These are phyloP conservation scores for Trichoderma asperelloides DNA, from an alignment of 495 filamentous ascomycete genomes.

Conservation along the genomic window DNA sequence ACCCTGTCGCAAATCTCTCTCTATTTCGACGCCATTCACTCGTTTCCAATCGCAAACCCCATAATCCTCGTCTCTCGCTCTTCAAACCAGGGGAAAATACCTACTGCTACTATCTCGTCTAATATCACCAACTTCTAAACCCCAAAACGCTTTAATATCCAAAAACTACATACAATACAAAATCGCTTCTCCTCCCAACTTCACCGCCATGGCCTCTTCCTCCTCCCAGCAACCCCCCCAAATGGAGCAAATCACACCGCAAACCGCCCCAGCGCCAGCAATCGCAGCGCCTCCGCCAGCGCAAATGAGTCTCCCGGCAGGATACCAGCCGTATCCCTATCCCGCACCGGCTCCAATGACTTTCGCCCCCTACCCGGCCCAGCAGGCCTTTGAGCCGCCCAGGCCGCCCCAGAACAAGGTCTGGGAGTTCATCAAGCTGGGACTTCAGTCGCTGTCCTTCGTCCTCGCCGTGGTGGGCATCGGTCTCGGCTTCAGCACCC, in stretches of 20 bases:
- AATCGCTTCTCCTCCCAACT: too few relatives aligned
- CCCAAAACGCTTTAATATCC: too few relatives aligned
- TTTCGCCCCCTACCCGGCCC: background rate
- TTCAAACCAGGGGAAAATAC: too few relatives aligned
- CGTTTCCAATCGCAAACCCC: too few relatives aligned
- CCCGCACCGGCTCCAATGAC: background rate
- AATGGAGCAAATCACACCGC: background rate
- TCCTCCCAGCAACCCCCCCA: background rate
- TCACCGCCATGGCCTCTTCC: background rate
- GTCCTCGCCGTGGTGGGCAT: constrained; percentile 22
- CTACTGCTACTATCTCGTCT: too few relatives aligned
- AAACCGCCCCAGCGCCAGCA: background rate
- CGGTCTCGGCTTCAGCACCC: constrained; percentile 12
- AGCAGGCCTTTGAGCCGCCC: background rate
- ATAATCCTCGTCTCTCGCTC: too few relatives aligned
- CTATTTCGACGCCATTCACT: too few relatives aligned
- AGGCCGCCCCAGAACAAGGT: constrained; percentile 2
- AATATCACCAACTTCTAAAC: background rate
- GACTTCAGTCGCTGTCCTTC: constrained; percentile 19
- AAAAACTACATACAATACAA: too few relatives aligned
- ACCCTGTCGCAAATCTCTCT: too few relatives aligned
- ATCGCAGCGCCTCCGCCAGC: background rate
- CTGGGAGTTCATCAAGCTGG: constrained; percentile 27
- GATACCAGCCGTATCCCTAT: background rate
- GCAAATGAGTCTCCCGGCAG: background rate